Evolutionary conservation across 2,329 filamentous ascomycete genomes (phyloP).

Genomic region (Aspergillus flavus): DNA sequence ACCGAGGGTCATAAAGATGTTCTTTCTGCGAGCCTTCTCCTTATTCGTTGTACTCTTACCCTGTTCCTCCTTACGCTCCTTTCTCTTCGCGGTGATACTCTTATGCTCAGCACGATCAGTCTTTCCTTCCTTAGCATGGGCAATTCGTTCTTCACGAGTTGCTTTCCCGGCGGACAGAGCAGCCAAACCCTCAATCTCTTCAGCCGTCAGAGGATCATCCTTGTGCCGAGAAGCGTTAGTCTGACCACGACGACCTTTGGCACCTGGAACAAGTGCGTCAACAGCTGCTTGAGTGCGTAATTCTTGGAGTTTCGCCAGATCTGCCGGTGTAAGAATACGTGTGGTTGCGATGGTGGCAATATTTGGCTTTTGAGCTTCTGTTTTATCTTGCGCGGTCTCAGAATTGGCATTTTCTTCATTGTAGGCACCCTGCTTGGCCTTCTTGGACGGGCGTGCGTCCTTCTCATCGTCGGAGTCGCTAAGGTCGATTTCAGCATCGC

Average conservation of each 20-base stretch:
- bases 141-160: constrained; percentile 87
- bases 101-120: constrained; percentile 78
- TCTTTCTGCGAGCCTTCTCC: constrained; percentile 97
- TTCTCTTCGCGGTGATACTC: constrained; percentile 78
- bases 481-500: constrained; percentile 75
- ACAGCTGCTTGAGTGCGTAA: constrained; percentile 75
- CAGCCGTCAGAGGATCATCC: constrained; percentile 87
- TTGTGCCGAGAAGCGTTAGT: constrained; percentile 63
- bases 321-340: constrained; percentile 90
- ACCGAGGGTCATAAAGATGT: constrained; percentile 96
- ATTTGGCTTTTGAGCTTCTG: constrained; percentile 46
- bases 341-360: constrained; percentile 90
- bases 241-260: constrained; percentile 50
- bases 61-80: constrained; percentile 82
- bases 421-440: constrained; percentile 55
- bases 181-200: constrained; percentile 86
- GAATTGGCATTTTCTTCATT: constrained; percentile 46
- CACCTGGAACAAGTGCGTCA: constrained; percentile 59
- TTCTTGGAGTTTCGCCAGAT: constrained; percentile 91
- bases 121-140: constrained; percentile 79
- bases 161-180: constrained; percentile 71
- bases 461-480: constrained; percentile 75
- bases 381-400: constrained; percentile 29
- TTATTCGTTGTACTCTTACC: constrained; percentile 97
- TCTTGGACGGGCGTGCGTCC: constrained; percentile 61